phyloP scores from a whole-genome alignment of 352 stramenopile genomes.

The Globisporangium lucens region DNA sequence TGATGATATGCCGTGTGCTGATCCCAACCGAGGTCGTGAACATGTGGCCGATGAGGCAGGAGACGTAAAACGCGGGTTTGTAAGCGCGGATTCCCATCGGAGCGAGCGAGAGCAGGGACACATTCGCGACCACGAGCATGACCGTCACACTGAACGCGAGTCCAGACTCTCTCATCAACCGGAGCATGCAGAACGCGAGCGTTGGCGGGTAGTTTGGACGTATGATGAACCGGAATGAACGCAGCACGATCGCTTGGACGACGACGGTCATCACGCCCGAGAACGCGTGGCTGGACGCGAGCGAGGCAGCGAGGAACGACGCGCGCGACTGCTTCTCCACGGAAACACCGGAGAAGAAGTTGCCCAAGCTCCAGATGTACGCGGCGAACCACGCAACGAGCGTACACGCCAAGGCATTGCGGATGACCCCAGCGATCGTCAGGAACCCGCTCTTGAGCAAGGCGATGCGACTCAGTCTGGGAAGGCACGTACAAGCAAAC shows the following conservation, averaged over 20 bases:
- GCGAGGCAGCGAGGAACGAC: conserved; percentile 20
- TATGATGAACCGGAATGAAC: background rate
- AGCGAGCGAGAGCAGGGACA: conserved; percentile 3
- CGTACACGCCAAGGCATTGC: conserved; percentile 24
- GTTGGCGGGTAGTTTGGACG: background rate
- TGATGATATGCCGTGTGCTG: conserved; percentile 12
- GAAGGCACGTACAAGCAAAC: too few relatives aligned
- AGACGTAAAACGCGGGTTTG: conserved; percentile 3
- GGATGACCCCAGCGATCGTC: conserved; percentile 18
- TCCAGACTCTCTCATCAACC: background rate
- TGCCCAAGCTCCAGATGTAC: conserved; percentile 23
- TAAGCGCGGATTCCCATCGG: background rate
- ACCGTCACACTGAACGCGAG: background rate
- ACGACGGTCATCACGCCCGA: background rate
- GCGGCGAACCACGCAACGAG: conserved; percentile 22
- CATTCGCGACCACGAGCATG: background rate
- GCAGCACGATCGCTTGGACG: conserved; percentile 2
- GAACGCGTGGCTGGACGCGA: conserved; percentile 3
- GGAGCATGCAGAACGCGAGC: background rate
- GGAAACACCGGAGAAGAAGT: conserved; percentile 20
- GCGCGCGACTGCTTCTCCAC: conserved; percentile 21
- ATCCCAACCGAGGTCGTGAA: background rate
- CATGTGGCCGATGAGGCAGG: background rate
- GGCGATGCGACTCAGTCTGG: background rate
- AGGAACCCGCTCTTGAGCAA: background rate